These are phyloP conservation scores for Cryptococcus deneoformans DNA, from an alignment of 1,284 basidiomycete species.

Conservation along the genomic window DNA sequence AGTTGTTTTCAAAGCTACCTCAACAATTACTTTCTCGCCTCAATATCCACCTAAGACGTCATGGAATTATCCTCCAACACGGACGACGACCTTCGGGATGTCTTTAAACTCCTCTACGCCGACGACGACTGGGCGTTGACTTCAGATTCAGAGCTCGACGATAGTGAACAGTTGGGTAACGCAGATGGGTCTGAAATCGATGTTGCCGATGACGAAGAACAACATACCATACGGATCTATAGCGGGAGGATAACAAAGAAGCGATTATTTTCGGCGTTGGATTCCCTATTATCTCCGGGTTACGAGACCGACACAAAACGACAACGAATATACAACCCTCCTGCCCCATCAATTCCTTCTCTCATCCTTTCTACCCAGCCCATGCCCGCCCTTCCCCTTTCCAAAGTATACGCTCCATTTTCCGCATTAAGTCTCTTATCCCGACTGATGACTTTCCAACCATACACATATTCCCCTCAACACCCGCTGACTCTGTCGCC, in stretches of 20 bases:
- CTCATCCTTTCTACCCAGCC: conserved; percentile 25
- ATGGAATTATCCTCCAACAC: neutral
- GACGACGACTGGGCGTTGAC: conserved; percentile 15
- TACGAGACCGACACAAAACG: conserved; percentile 2
- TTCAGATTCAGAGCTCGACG: conserved; percentile 15
- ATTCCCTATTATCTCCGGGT: conserved; percentile 10
- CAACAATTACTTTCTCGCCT: no score
- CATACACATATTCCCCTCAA: conserved; percentile 13
- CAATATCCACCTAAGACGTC: no score
- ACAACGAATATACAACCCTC: conserved; percentile 15
- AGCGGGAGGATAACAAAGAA: conserved; percentile 9
- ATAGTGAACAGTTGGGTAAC: neutral
- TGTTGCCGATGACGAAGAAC: neutral
- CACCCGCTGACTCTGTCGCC: conserved; percentile 17
- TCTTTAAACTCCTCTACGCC: conserved; percentile 25
- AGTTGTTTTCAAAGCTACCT: no score
- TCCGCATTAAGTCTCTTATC: conserved; percentile 34
- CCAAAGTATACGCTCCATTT: conserved; percentile 27
- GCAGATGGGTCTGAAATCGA: no score
- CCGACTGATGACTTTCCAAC: conserved; percentile 30
- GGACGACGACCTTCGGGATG: conserved; percentile 28
- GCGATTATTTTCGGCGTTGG: conserved; percentile 18
- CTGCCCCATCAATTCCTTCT: neutral
- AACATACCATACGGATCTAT: neutral
- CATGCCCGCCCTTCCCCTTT: conserved; percentile 18